Base-by-base conservation (phyloP, 768 basidiomycete genomes). In the Crassisporium funariophilum region DNA sequence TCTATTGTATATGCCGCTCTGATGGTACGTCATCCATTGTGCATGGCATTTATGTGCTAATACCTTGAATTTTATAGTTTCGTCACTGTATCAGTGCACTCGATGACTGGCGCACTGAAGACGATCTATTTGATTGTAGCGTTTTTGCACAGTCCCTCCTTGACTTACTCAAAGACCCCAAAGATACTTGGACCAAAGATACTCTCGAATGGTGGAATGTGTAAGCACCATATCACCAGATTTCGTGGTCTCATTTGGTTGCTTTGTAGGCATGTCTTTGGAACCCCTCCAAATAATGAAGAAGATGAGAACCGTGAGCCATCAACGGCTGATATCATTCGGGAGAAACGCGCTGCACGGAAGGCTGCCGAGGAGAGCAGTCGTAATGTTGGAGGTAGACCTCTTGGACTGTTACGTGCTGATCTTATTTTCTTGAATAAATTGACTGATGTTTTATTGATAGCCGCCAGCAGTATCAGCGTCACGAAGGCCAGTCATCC, bases 41-140 rank as follows among this genome's bases (percentile, higher is more conserved):
- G n/a, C n/a, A 31, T 31, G 22, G 3, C 11, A 21, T 25, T 4
- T 13, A 33, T 23, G 17, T 13, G 13, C 12, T 17, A 22, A 29
- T 4, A 40, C 35, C 4, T 22, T 1, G 13, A 9, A n/a, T 19
- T 17, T 31, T 22, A 1, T 22, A 46, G 45, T 46, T 46, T 5
- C 45, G 20, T 0, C 45, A 46, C 37, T 46, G 37, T 17, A 39
- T 46, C 16, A 46, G 45, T 31, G 36, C 45, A 3, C 17, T 46
- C 9, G 45, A 46, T 16, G 35, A 46, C 22, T 46, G 45, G 45
- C 25, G 17, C 19, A 46, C 45, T 0, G 45, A 46, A 46, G 45
- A 46, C 16, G 35, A 46, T 16, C 36, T 46, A 13, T 46, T 46
- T 22, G 21, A 46, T 13, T 19, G 36, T 20, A 25, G 38, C 4